Evolutionary conservation across 176 grass and related monocot genomes (phyloP).

Genomic region (Melocanna baccifera): DNA sequence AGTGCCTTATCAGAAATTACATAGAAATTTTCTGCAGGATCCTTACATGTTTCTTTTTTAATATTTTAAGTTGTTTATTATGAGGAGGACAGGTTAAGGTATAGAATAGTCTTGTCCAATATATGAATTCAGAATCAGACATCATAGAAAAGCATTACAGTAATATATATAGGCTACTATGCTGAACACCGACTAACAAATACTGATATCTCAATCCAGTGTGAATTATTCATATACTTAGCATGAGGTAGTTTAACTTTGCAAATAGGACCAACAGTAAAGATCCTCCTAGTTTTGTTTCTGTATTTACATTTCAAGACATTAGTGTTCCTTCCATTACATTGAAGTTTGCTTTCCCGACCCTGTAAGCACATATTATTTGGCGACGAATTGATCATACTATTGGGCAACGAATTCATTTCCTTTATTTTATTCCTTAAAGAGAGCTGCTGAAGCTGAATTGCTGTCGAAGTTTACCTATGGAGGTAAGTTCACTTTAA

Average conservation of each 20-base stretch:
- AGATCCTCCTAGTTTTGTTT: background rate
- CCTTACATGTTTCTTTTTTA: background rate
- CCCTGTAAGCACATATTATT: background rate
- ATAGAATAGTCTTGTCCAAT: background rate
- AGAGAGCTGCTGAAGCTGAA: constrained; percentile 96
- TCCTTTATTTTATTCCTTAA: constrained; percentile 18
- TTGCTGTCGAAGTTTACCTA: constrained; percentile 81
- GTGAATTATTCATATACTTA: background rate
- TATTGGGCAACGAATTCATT: background rate
- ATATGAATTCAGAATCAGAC: background rate
- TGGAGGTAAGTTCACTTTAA: constrained; percentile 52
- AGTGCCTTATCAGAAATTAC: background rate
- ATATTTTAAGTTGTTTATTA: background rate
- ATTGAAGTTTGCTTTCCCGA: background rate
- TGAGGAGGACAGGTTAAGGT: background rate
- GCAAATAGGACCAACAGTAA: background rate
- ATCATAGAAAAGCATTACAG: background rate
- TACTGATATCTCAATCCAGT: background rate
- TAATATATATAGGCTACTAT: background rate
- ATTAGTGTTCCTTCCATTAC: background rate
- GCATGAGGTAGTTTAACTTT: background rate
- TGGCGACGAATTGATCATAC: no score
- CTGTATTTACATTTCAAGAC: no score
- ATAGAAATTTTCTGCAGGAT: background rate
- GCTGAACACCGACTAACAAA: background rate